Base-by-base conservation (phyloP, 306 rosid genomes). In the Acmispon strigosus region DNA sequence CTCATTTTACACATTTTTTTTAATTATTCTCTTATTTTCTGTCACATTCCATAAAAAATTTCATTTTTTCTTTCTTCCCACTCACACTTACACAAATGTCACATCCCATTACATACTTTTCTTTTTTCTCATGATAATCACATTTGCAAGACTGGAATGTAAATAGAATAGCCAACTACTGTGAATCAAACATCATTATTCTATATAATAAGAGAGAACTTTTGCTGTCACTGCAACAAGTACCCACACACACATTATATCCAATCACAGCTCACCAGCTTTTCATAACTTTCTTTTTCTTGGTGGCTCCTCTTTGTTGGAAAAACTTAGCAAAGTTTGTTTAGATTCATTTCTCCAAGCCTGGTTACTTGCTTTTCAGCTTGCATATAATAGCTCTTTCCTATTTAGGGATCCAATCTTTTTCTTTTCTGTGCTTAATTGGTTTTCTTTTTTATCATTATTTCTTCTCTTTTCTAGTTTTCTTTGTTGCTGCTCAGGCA, bases 191-290 rank as follows among this genome's bases (percentile, higher is more conserved):
- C 37, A 32, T 32, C 37, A 32, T 32, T 32, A 27, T 32, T 32
- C 37, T 80, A 78, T 83, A 79, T 20, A 76, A 76, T 78, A 75
- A 66, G 76, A 73, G 78, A 75, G 75, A 78, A 41, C 84, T 79
- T 78, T 66, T 65, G 65, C n/a, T 18, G 16, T 77, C 76, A 78
- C 69, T 76, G 83, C 81, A 83, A 72, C 70, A 62, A 59, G 79
- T 61, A 73, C 86, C 85, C 83, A 84, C 81, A 41, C 55, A 77
- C 54, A 60, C 85, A 79, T 75, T 62, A 37, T 63, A 70, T 57
- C 91, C 92, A 86, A 90, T 90, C 92, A 88, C 72, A 74, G 64
- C 74, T 59, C 83, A 75, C 79, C 91, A 87, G 57, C 86, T 77
- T 42, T 42, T 71, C 82, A 67, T 68, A 15, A 39, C 72, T 69